Base-by-base conservation (phyloP, 257 asterid species). In the Nicotiana sylvestris region DNA sequence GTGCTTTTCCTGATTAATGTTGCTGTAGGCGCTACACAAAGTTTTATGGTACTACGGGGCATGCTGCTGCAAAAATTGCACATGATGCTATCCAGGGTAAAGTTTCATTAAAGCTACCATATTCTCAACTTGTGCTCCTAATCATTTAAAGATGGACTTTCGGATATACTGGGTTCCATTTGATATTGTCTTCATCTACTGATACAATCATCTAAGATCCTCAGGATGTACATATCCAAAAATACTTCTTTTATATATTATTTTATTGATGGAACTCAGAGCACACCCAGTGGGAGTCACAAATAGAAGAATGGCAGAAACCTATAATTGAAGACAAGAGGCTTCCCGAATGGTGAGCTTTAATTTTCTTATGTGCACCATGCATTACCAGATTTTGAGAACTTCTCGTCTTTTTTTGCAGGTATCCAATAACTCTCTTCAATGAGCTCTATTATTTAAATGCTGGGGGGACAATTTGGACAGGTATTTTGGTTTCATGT, bases 401-500 rank as follows among this genome's bases (percentile, higher is more conserved):
- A n/a, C 76, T 82, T 69, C 30, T 32, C 66, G 82, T 81, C 66
- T 55, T 85, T 64, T 33, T 37, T 84, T 84, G 88, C 93, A 96
- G 99, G 99, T 94, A 96, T 76, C 97, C 98, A 2, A 65, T 89
- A 81, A 93, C 98, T 74, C 97, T 96, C 69, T 94, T 96, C 93
- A 96, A 96, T 67, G 99, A 96, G 89, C 97, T 96, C 84, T 96
- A 96, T 91, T 94, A 89, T 90, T 93, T 96, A 70, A 96, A 91
- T 86, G 70, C 98, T 0, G 99, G 98, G 81, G 98, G 98, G 77
- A 83, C 99, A 86, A 94, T 93, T 82, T 96, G 98, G 99, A 96
- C 99, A 88, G 99, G 99, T 76, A 76, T 76, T 74, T 49, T 27
- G 80, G 30, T 74, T 74, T 16, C 21, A 25, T 49, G 37, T 27